Base-by-base conservation (phyloP, 208 protist species). In the Trypanosoma caninum region DNA sequence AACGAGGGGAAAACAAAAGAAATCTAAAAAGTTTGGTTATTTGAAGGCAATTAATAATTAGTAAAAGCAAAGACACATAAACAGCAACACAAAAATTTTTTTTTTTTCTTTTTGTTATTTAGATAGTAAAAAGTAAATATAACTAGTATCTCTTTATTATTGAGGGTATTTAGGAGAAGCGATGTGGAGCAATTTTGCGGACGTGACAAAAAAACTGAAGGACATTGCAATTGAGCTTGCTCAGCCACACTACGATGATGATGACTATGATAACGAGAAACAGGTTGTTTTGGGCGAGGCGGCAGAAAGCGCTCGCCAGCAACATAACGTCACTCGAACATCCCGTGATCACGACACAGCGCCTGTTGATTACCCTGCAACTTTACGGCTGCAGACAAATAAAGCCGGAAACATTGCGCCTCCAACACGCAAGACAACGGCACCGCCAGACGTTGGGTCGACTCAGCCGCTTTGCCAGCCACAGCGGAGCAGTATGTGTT, bases 191-290 rank as follows among this genome's bases (percentile, higher is more conserved):
- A 84, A 89, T 72, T 87, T 77, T 78, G 82, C 46, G 20, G 78
- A 73, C 20, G 78, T 83, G 37, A 80, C 74, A n/a, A 67, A 76
- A 31, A 84, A 83, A 50, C 59, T 93, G 10, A 93, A 87, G 54
- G 78, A 84, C 33, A 74, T 93, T 23, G 82, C 87, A 5, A 80
- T 82, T 37, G 82, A 90, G 35, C 84, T 93, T 37, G 74, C 83
- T 6, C 65, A 75, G 1, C 87, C 87, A 1, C 71, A 74, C 13
- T 87, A 74, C 65, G 80, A 85, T 33, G 37, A 71, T 61, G 16
- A 57, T 58, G 41, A 64, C 56, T 23, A 30, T 54, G 37, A 7
- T 42, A 31, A 65, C 9, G 31, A 58, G 11, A 23, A 59, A 1
- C n/a, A 0, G 25, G 14, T 11, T n/a, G 9, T 13, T 0, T 28